Base-by-base conservation (phyloP, 2,329 filamentous ascomycete species). In the Penicillium fuscoglaucum region DNA sequence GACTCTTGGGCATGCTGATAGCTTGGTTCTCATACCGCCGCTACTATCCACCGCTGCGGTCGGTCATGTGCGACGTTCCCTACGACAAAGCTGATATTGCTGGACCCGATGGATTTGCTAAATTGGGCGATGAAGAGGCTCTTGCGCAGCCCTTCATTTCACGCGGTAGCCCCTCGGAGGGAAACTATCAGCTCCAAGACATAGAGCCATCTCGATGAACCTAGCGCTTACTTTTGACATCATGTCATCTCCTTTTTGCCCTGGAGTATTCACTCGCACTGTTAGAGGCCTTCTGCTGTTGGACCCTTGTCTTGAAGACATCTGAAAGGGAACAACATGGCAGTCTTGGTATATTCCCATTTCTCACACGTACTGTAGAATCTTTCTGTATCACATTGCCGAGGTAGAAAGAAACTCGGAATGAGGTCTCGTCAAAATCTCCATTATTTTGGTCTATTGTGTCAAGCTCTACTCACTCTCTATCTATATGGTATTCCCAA, bases 11-110 rank as follows among this genome's bases (percentile, higher is more conserved):
- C 0, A 74, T 85, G 31, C 55, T 74, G 1, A 75, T 87, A 3
- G 80, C 84, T 15, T 83, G 80, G 69, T 82, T 84, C 60, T 83
- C 82, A 8, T 88, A 87, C 69, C 75, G 84, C 54, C 75, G 85
- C 50, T 87, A 87, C 66, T 88, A 83, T 67, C 85, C 85, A 0
- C 72, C 79, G 5, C 66, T 87, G 55, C 72, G 78, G 45, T 79
- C 77, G n/a, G 64, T 66, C 15, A 69, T 71, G n/a, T 87, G 84
- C 64, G 79, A 82, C 39, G 76, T 76, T 21, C 82, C 84, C 15
- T 83, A 83, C 64, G 71, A 75, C 7, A 70, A 68, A 45, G 57
- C 63, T 15, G 70, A 71, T 21, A 24, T 54, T 12, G 43, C 54
- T 29, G 57, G 47, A 9, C 47, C 59, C 4, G 69, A 73, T 29